These are phyloP conservation scores for Colletotrichum neosansevieriae DNA, from an alignment of 2,329 filamentous ascomycete genomes.

Conservation along the genomic window DNA sequence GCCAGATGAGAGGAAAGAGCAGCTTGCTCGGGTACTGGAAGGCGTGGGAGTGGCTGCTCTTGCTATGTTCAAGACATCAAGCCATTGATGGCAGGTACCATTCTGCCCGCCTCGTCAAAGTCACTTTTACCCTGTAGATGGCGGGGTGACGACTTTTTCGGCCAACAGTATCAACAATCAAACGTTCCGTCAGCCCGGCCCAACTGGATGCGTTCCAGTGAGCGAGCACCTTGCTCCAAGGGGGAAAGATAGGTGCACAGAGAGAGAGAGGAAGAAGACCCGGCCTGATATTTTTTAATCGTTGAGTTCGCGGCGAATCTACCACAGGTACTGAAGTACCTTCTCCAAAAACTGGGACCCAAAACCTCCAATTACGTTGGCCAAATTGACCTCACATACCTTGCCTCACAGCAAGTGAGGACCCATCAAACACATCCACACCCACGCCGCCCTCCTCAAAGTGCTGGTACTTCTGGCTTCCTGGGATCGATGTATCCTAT, in stretches of 20 bases:
- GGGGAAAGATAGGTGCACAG: conserved; percentile 18
- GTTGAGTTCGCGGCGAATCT: conserved; percentile 34
- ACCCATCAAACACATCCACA: conserved; percentile 37
- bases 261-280: not conserved
- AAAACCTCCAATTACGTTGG: conserved; percentile 36
- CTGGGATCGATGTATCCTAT: conserved; percentile 13
- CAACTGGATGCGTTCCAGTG: conserved; percentile 37
- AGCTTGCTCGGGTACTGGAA: not conserved
- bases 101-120: not conserved
- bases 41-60: not conserved
- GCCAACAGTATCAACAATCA: conserved; percentile 21
- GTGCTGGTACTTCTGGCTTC: conserved; percentile 19
- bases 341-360: conserved; percentile 34
- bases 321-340: conserved; percentile 23
- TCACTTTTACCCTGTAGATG: conserved; percentile 9
- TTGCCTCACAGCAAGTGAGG: conserved; percentile 32
- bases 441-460: conserved; percentile 34
- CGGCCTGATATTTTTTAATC: conserved; percentile 35
- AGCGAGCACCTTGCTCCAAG: conserved; percentile 7
- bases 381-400: conserved; percentile 37
- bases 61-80: not conserved
- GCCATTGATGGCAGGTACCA: too few relatives aligned
- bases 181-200: conserved; percentile 34
- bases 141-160: conserved; percentile 16
- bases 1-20: not conserved